Percentiles rank a stretch among this genome's conserved stretches.
Evolutionary conservation across 2,329 filamentous ascomycete species (phyloP).

Genomic region (Fonsecaea erecta): DNA sequence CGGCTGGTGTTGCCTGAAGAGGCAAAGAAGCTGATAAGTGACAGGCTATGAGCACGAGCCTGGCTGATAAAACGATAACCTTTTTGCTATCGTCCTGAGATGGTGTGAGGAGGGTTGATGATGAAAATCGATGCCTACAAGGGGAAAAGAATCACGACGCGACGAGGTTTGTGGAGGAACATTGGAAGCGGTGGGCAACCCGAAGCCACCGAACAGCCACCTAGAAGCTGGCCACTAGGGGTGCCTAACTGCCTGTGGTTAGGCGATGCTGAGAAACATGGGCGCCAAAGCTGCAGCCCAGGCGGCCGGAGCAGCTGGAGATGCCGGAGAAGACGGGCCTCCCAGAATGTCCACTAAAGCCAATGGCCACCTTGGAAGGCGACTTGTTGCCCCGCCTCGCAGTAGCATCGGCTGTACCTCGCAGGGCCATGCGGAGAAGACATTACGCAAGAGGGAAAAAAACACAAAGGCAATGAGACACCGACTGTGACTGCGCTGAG

Average conservation of each 20-base stretch:
- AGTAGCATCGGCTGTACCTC: too few species aligned
- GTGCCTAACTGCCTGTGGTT: background rate
- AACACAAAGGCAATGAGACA: background rate
- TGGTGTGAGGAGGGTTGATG: background rate
- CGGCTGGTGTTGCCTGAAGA: constrained; percentile 24
- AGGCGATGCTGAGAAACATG: background rate
- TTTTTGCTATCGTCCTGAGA: background rate
- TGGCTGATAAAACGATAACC: constrained; percentile 5
- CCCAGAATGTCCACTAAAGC: too few species aligned
- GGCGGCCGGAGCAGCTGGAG: background rate
- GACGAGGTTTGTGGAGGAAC: background rate
- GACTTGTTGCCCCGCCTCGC: too few species aligned
- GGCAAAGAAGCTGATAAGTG: constrained; percentile 13
- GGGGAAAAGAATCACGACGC: constrained; percentile 20
- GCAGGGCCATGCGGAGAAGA: background rate
- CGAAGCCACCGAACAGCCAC: background rate
- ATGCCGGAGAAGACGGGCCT: background rate
- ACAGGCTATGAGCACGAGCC: background rate
- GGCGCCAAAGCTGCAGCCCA: background rate
- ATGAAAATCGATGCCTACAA: constrained; percentile 27
- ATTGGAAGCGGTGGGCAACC: background rate
- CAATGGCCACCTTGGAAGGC: too few species aligned
- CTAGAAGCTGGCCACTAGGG: background rate
- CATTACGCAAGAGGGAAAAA: background rate
- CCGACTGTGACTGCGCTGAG: background rate